Evolutionary conservation across 257 asterid genomes (phyloP).

Genomic region (Scutellaria baicalensis): DNA sequence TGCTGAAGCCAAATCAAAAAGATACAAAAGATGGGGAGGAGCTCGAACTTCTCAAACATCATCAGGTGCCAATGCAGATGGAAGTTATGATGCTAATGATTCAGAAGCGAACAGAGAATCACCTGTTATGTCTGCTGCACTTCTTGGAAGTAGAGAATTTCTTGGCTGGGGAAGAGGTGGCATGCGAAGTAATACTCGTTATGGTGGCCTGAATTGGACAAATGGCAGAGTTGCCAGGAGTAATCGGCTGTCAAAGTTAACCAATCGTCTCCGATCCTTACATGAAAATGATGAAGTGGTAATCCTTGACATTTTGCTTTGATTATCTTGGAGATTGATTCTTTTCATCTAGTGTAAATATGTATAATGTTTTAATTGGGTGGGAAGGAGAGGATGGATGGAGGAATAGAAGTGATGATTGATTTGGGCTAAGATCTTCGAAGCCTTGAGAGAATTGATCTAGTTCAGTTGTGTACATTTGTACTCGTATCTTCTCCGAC

Average conservation of each 20-base stretch:
- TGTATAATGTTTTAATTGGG: not conserved
- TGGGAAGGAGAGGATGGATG: conserved; percentile 6
- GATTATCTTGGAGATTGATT: not conserved
- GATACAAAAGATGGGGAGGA: conserved; percentile 53
- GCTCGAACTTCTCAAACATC: conserved; percentile 45
- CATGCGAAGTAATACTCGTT: conserved; percentile 63
- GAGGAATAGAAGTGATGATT: not conserved
- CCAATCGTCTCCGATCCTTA: conserved; percentile 46
- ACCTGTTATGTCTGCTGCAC: conserved; percentile 21
- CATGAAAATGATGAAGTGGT: conserved; percentile 54
- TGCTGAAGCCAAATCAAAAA: conserved; percentile 47
- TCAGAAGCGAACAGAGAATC: conserved; percentile 45
- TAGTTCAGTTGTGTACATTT: not conserved
- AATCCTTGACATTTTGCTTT: not conserved
- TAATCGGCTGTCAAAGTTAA: conserved; percentile 56
- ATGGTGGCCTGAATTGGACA: conserved; percentile 46
- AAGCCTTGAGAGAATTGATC: not conserved
- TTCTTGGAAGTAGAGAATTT: conserved; percentile 44
- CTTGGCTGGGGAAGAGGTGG: conserved; percentile 94
- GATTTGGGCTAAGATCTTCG: not conserved
- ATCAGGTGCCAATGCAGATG: conserved; percentile 50
- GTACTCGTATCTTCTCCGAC: not conserved
- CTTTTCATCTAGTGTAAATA: not conserved
- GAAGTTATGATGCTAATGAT: conserved; percentile 45
- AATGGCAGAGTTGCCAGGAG: conserved; percentile 42